phyloP scores from a whole-genome alignment of 805 yeast species.

The Wickerhamiella occidentalis region DNA sequence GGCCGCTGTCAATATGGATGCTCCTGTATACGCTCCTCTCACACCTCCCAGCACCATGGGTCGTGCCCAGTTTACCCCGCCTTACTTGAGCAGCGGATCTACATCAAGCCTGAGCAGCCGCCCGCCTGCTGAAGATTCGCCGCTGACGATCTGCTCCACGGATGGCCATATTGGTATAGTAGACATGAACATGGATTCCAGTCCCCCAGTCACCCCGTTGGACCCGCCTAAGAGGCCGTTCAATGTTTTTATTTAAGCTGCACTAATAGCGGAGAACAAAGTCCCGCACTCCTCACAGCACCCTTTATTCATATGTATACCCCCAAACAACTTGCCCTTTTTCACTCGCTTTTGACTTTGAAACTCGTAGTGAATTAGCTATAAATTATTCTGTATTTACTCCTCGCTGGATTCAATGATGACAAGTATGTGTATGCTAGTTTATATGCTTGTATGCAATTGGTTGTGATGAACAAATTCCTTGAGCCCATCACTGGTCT shows the following conservation, averaged over 20 bases:
- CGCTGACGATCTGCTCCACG: constrained; percentile 8
- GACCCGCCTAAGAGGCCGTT: constrained; percentile 17
- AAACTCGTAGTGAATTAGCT: no score
- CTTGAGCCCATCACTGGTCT: not conserved
- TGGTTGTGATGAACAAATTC: no score
- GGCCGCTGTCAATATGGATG: not conserved
- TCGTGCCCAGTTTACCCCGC: constrained; percentile 12
- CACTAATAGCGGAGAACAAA: not conserved
- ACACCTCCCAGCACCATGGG: constrained; percentile 12
- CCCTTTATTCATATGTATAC: not conserved
- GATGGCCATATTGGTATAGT: constrained; percentile 9
- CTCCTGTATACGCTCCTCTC: constrained; percentile 12
- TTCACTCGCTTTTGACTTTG: not conserved
- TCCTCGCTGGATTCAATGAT: no score
- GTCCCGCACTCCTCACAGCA: constrained; percentile 5
- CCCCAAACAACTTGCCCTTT: not conserved
- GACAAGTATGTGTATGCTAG: not conserved
- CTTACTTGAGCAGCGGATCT: constrained; percentile 11
- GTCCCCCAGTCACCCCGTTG: constrained; percentile 13
- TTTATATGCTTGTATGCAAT: not conserved
- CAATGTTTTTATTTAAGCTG: constrained; percentile 10
- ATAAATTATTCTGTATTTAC: not conserved
- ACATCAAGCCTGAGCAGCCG: constrained; percentile 10
- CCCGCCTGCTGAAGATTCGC: constrained; percentile 12
- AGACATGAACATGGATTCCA: constrained; percentile 6